Evolutionary conservation across 2,329 filamentous ascomycete genomes (phyloP), one percentile per base, ranked within the genome.

Genomic region (Pyricularia pennisetigena): DNA sequence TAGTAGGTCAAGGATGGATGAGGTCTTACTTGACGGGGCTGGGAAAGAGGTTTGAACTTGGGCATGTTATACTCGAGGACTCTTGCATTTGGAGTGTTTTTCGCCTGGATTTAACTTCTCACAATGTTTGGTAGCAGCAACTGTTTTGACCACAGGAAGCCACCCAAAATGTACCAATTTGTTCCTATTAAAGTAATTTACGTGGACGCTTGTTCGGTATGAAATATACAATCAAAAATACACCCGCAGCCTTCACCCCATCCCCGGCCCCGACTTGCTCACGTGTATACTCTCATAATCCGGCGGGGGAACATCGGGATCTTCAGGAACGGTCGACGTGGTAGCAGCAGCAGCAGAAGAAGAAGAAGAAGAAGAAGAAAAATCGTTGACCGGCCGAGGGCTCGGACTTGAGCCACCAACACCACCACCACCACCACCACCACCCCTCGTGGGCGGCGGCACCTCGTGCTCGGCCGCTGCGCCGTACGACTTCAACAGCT

Each of bases 401-500:
- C 20, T 24, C 23, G 30, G 32, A 12, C 32, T 23, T 9, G 29
- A 7, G 8, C 63, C 29, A 3, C 23, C 59, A 26, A 24, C 59
- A 1, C 62, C 26, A 10, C 3, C 62, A 4, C 62, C 62, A 20
- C 12, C 16, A 4, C 63, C 63, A 7, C 16, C 28, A 35, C 29
- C n/a, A 35, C 64, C n/a, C 7, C 64, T 23, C 29, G 26, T 12
- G 6, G 32, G 32, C 32, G 32, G 32, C 32, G 63, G 28, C 29
- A 23, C 29, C 24, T 12, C 64, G 9, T 14, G 10, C 32, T 65
- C 32, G 9, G 29, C 23, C n/a, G 30, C 10, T 32, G 66, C 66
- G 1, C 66, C 49, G 29, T 67, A 61, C 8, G 4, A 4, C 54
- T 35, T 71, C 2, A 80, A 70, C 62, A 78, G 12, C 68, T 69